These are phyloP conservation scores for Eremomyces bilateralis DNA, from an alignment of 495 filamentous ascomycete genomes.

Conservation along the genomic window DNA sequence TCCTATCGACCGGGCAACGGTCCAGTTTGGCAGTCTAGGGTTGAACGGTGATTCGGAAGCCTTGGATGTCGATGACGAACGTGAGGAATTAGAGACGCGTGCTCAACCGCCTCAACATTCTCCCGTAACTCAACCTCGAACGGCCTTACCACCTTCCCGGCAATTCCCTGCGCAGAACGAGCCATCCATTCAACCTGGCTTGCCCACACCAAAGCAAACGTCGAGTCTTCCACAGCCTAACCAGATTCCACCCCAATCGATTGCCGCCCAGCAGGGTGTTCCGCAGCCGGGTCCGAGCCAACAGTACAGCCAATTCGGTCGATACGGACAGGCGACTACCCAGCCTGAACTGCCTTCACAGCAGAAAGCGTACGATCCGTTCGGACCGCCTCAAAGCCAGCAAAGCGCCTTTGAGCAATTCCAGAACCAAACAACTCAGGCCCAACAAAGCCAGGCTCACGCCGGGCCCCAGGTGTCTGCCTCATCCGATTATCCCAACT, in stretches of 20 bases:
- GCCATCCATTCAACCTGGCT: conserved; percentile 6
- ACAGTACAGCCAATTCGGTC: conserved; percentile 39
- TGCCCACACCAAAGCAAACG: conserved; percentile 24
- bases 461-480: conserved; percentile 42
- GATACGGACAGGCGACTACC: conserved; percentile 37
- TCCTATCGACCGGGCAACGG: conserved; percentile 76
- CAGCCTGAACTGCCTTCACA: conserved; percentile 36
- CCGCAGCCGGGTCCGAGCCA: conserved; percentile 13
- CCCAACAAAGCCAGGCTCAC: conserved; percentile 24
- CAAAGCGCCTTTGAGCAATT: conserved; percentile 36
- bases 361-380: conserved; percentile 76
- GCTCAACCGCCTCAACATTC: conserved; percentile 89
- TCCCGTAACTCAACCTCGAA: conserved; percentile 68
- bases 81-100: conserved; percentile 86
- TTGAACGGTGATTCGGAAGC: conserved; percentile 57
- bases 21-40: conserved; percentile 94
- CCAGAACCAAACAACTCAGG: conserved; percentile 20
- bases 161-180: conserved; percentile 15
- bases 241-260: conserved; percentile 25
- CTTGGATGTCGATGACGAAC: conserved; percentile 79
- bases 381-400: conserved; percentile 44
- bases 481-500: conserved; percentile 60
- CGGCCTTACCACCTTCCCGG: conserved; percentile 64
- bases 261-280: conserved; percentile 19
- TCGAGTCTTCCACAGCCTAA: conserved; percentile 23